phyloP scores from a whole-genome alignment of 129 eudicot species.

The carrot (Daucus carota) region DH1_v3.0 NC_030389.2:43199001-43199500 shows the following conservation, averaged over 20 bases:
- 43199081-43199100: constrained; percentile 3
- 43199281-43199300: constrained; percentile 63
- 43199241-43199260: constrained; percentile 60
- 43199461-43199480: no score
- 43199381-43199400: constrained; percentile 50
- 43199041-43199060: constrained; percentile 7
- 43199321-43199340: constrained; percentile 47
- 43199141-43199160: not conserved
- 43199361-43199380: constrained; percentile 42
- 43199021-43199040: not conserved
- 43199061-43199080: not conserved
- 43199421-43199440: constrained; percentile 74
- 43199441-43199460: not conserved
- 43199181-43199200: constrained; percentile 37
- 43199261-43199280: constrained; percentile 54
- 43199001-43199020: not conserved
- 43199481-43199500: no score
- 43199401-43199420: constrained; percentile 38
- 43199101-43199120: not conserved
- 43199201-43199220: constrained; percentile 19
- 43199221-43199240: constrained; percentile 13
- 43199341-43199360: constrained; percentile 33
- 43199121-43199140: not conserved
- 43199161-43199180: constrained; percentile 34
- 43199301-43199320: constrained; percentile 51